A percentile compares a stretch with the other conserved stretches of the same genome.
These are phyloP conservation scores for Scheffersomyces illinoinensis DNA, from an alignment of 1,139 yeast species.

Conservation along the genomic window DNA sequence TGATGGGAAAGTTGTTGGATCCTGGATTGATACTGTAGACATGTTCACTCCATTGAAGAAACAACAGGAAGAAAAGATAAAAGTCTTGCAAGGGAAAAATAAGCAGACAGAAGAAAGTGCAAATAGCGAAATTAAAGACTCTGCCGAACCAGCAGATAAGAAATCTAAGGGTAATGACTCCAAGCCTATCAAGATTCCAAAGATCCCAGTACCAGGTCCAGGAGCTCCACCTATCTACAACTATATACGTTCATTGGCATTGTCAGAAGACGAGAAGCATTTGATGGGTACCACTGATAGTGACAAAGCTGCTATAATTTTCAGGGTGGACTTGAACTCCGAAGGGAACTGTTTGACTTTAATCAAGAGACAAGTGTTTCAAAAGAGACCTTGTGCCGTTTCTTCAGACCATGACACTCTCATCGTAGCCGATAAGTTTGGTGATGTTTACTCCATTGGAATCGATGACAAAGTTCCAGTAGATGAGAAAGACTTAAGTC, in stretches of 20 bases:
- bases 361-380: conserved; percentile 71
- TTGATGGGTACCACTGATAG: conserved; percentile 77
- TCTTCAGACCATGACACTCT: conserved; percentile 60
- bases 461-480: conserved; percentile 30
- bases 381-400: conserved; percentile 87
- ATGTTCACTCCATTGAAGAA: conserved; percentile 38
- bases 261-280: conserved; percentile 54
- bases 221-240: conserved; percentile 69
- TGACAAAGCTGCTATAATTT: conserved; percentile 77
- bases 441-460: conserved; percentile 77
- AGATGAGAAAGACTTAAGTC: conserved; percentile 50
- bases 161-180: conserved; percentile 26
- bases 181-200: conserved; percentile 42
- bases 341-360: conserved; percentile 44
- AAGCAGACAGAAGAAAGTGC: conserved; percentile 23
- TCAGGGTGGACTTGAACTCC: conserved; percentile 37
- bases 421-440: conserved; percentile 92
- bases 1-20: conserved; percentile 40
- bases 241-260: conserved; percentile 60
- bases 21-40: conserved; percentile 62
- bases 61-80: conserved; percentile 46
- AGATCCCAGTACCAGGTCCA: conserved; percentile 62
- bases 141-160: conserved; percentile 21
- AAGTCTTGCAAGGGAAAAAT: conserved; percentile 4
- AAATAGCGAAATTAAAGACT: conserved; percentile 15